These are phyloP conservation scores for Didymella exigua DNA, from an alignment of 2,329 filamentous ascomycete genomes.

Conservation along the genomic window DNA sequence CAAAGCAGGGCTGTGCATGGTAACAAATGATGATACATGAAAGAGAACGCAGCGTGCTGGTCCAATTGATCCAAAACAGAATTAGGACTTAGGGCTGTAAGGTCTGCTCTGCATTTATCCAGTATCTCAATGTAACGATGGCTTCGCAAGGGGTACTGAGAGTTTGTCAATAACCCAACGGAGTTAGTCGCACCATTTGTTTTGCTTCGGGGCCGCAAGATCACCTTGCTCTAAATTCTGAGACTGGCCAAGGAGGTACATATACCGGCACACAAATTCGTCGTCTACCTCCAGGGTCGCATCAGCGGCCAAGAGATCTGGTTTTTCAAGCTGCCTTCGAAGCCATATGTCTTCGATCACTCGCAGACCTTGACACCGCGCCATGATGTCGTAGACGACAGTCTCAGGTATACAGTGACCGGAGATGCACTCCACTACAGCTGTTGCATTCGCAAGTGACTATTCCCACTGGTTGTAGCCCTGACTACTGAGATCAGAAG, in stretches of 20 bases:
- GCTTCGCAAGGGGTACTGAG: constrained; percentile 12
- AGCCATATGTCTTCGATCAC: constrained; percentile 32
- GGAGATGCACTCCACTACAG: not conserved
- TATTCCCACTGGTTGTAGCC: constrained; percentile 1
- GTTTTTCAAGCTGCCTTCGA: constrained; percentile 17
- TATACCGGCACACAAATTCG: not conserved
- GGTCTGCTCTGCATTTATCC: not conserved
- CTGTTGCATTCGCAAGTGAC: not conserved
- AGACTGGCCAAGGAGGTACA: not conserved
- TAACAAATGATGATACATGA: constrained; percentile 35
- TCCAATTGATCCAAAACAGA: constrained; percentile 29
- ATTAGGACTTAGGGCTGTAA: not conserved
- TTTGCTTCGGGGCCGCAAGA: not conserved
- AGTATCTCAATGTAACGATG: constrained; percentile 4
- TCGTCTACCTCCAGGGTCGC: not conserved
- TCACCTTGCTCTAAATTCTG: constrained; percentile 1
- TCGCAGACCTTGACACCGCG: constrained; percentile 33
- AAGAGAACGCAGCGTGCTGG: constrained; percentile 25
- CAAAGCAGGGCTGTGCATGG: constrained; percentile 23
- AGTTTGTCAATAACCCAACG: constrained; percentile 32
- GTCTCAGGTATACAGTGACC: constrained; percentile 19
- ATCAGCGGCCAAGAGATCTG: constrained; percentile 23
- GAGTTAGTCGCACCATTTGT: constrained; percentile 18
- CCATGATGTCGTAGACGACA: constrained; percentile 27
- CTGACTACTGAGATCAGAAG: not conserved